Evolutionary conservation across 768 basidiomycete species (phyloP).

Genomic region (Auriscalpium orientale): DNA sequence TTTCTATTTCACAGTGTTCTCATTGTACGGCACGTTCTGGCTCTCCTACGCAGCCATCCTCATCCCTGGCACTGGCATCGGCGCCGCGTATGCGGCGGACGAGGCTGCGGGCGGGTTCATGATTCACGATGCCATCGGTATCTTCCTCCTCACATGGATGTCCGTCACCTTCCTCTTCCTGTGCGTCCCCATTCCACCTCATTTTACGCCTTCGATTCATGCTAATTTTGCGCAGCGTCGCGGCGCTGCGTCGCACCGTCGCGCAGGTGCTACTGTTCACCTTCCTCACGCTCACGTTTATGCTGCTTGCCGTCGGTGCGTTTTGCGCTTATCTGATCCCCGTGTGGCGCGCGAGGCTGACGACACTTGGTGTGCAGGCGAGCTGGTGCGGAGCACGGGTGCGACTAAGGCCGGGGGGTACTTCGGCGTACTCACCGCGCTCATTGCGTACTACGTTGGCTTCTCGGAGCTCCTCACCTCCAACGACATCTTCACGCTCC

Average conservation of each 20-base stretch:
- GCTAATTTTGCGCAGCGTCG: slow-evolving; percentile 28
- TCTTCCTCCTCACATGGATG: slow-evolving; percentile 70
- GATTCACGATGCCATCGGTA: slow-evolving; percentile 54
- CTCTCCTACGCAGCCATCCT: slow-evolving; percentile 71
- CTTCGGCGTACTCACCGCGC: slow-evolving; percentile 37
- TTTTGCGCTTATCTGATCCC: slow-evolving; percentile 32
- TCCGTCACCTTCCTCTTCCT: slow-evolving; percentile 61
- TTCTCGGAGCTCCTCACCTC: slow-evolving; percentile 33
- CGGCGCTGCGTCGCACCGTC: slow-evolving; percentile 41
- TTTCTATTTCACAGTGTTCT: slow-evolving; percentile 46
- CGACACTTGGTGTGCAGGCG: neutral
- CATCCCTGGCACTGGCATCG: slow-evolving; percentile 61
- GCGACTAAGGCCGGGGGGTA: slow-evolving; percentile 34
- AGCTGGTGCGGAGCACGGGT: neutral
- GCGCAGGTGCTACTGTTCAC: slow-evolving; percentile 42
- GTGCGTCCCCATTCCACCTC: slow-evolving; percentile 31
- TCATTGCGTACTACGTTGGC: slow-evolving; percentile 40
- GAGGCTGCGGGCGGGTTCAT: slow-evolving; percentile 20
- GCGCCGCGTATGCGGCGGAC: slow-evolving; percentile 38
- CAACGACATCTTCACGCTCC: slow-evolving; percentile 32
- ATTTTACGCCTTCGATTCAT: neutral
- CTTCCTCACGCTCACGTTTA: slow-evolving; percentile 48
- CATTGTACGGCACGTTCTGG: slow-evolving; percentile 85
- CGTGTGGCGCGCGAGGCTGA: neutral
- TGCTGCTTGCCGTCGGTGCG: slow-evolving; percentile 35